Base-by-base conservation (phyloP, 768 basidiomycete genomes). In the Boletellus ananiceps region DNA sequence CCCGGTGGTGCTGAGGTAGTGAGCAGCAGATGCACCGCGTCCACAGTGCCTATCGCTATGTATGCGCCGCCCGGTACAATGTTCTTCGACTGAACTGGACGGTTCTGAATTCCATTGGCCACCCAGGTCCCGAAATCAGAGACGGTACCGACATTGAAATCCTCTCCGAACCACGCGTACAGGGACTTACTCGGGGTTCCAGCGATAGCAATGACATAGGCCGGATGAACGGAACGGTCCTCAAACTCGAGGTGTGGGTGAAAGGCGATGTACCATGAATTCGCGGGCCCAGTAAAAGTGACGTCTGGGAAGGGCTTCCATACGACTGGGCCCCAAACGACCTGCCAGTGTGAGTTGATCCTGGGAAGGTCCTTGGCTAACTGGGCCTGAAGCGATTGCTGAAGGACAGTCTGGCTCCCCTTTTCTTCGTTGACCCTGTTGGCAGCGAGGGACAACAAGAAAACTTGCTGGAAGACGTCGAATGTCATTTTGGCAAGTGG, bases 381-480 rank as follows among this genome's bases (percentile, higher is more conserved):
- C 25, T 29, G 15, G 25, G 27, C 27, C 8, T 41, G 40, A 29
- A 12, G 3, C n/a, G 35, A 21, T 11, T 14, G 5, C 35, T 50
- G 50, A 23, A 58, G 45, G 33, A 7, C 9, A 8, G 25, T 3
- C 23, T 45, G 44, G 4, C 23, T 40, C 18, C 38, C 46, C n/a
- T 50, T 43, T 7, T 4, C 1, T 16, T n/a, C 11, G 13, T 43
- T 49, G 52, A 55, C 46, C 4, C 18, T 1, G 32, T 47, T 46
- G 37, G 53, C 31, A 9, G 29, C 8, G 12, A 46, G 6, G 13
- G 60, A 62, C 27, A 62, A 33, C 1, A 14, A 21, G 21, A 47
- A 49, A 16, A 50, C 47, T 27, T 62, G 49, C 44, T 62, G 57
- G 32, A 56, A 56, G 32, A 52, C 41, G 34, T 62, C 49, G 9